Evolutionary conservation across 192 early-diverging fungal species (phyloP), one percentile per base, ranked within the genome.

Genomic region (Funneliformis geosporum): DNA sequence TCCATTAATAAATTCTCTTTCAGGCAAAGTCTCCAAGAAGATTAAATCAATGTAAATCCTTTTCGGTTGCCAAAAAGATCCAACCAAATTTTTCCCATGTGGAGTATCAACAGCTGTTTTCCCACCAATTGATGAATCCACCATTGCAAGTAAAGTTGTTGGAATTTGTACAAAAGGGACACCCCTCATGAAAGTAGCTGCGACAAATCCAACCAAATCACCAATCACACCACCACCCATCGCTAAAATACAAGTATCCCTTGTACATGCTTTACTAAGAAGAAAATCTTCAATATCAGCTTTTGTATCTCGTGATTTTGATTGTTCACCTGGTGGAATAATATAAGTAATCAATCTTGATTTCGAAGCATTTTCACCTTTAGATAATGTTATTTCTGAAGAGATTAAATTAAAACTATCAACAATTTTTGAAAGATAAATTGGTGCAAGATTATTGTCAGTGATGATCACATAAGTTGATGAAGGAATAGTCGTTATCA

Each of bases 161-260:
- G 98, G 98, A 28, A 99, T 90, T 83, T 98, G 98, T 21, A 99
- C 86, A 81, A 96, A 90, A n/a, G 94, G 92, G 61, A 95, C 89
- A 25, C 98, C 98, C 61, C 97, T 92, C 97, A 99, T 99, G 81
- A 97, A 99, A 4, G 96, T 99, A 8, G 98, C 94, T 11, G 98
- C 97, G n/a, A 97, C 95, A 85, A 92, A 99, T 67, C 97, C 97
- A 25, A 94, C 90, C 72, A 99, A 84, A 84, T 99, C 98, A 66
- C 98, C 97, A 82, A 99, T 95, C 0, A 99, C 97, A 6, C 97
- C 97, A 59, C 97, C 98, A 77, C 98, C 98, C 61, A 99, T 89
- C 1, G 97, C 97, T 42, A 99, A 83, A 60, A 99, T 87, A 78
- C 93, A 93, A 2, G 95, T 95, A 82, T 99, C 98, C 62, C 98